phyloP scores from a whole-genome alignment of 1,284 basidiomycete genomes.

The Ceratobasidium sp. region DNA sequence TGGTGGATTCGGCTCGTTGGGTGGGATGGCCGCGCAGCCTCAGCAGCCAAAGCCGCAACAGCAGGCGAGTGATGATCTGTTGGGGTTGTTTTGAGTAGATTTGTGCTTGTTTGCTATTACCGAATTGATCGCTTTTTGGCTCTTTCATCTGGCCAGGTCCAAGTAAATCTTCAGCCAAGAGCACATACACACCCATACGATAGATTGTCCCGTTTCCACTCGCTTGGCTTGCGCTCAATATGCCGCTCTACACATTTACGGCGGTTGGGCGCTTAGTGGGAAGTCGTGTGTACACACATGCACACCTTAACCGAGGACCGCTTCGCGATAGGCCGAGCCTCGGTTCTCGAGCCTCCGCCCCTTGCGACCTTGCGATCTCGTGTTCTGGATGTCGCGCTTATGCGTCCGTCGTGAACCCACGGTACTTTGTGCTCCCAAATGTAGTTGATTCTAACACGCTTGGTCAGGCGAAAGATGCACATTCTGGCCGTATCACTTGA shows the following conservation, averaged over 20 bases:
- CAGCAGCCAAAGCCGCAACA: constrained; percentile 47
- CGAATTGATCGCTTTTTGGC: constrained; percentile 16
- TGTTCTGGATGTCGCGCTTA: background rate
- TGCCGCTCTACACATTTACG: background rate
- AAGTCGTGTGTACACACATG: background rate
- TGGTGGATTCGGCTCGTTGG: constrained; percentile 30
- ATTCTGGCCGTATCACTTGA: background rate
- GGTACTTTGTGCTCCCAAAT: background rate
- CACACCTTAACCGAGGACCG: constrained; percentile 19
- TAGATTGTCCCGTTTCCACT: background rate
- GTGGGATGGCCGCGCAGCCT: constrained; percentile 38
- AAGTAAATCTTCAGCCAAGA: too few species aligned
- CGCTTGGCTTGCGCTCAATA: background rate
- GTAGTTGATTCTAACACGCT: background rate
- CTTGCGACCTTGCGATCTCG: background rate
- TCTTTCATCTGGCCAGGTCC: background rate
- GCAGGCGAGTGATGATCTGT: constrained; percentile 53
- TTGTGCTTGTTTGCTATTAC: background rate
- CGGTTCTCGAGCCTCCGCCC: background rate
- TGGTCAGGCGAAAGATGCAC: background rate
- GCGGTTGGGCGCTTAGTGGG: background rate
- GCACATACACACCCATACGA: too few species aligned
- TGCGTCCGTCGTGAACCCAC: background rate
- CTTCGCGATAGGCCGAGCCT: constrained; percentile 27
- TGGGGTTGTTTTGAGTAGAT: constrained; percentile 56